Conservation (phyloP, 306 rosid species). For the Boehmeria nivea region DNA sequence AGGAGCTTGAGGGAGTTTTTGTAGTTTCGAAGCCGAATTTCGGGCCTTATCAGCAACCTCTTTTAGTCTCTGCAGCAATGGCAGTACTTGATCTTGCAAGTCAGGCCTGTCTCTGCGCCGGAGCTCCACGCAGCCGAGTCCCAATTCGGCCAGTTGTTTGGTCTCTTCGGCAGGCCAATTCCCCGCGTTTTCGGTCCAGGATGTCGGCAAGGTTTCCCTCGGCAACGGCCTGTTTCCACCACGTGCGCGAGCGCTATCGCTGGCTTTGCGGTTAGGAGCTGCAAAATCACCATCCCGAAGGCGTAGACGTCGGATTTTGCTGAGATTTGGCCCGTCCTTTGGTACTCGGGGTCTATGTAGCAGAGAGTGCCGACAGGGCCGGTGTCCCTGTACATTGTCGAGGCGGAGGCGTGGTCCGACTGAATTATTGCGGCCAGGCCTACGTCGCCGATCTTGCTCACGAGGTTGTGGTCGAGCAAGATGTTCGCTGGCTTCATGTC, state of each 20-base stretch:
- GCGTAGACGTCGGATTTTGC: constrained; percentile 89
- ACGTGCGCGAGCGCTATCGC: constrained; percentile 65
- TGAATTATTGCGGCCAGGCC: constrained; percentile 72
- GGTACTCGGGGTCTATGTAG: constrained; percentile 97
- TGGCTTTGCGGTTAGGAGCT: constrained; percentile 78
- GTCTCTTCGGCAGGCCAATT: constrained; percentile 82
- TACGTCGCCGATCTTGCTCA: constrained; percentile 90
- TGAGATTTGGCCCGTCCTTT: constrained; percentile 69
- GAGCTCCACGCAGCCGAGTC: constrained; percentile 80
- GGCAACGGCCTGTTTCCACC: constrained; percentile 71
- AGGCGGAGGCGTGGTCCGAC: constrained; percentile 40
- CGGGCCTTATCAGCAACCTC: constrained; percentile 51
- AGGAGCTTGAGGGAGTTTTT: constrained; percentile 45
- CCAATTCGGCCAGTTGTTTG: constrained; percentile 56
- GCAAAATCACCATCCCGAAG: constrained; percentile 85
- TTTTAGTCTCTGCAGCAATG: constrained; percentile 59
- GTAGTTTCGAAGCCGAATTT: constrained; percentile 29
- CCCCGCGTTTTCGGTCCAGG: constrained; percentile 76
- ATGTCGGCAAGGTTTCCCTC: constrained; percentile 38
- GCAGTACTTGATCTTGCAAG: constrained; percentile 64
- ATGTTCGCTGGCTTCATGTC: constrained; percentile 95
- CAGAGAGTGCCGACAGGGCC: constrained; percentile 81
- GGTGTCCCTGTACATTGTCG: constrained; percentile 48
- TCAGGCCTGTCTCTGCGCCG: constrained; percentile 84
- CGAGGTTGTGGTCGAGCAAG: constrained; percentile 72